These are phyloP conservation scores for Tetrapisispora taiwanensis DNA, from an alignment of 805 yeast genomes.

Conservation along the genomic window DNA sequence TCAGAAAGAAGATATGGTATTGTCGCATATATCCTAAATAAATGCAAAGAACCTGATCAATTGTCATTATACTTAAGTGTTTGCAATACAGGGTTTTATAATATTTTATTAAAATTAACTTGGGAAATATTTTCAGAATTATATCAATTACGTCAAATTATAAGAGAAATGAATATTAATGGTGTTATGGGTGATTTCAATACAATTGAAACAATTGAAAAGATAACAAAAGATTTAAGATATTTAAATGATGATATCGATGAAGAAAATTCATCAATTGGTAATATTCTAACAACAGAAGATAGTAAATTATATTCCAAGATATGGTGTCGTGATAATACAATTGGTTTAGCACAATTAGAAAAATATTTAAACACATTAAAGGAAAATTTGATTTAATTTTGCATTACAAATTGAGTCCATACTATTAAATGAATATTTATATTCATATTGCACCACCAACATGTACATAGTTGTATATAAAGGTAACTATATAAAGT, in stretches of 20 bases:
- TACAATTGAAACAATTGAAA: slow-evolving; percentile 21
- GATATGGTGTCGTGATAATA: slow-evolving; percentile 22
- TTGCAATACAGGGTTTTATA: slow-evolving; percentile 26
- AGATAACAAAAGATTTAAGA: slow-evolving; percentile 13
- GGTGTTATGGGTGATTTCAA: slow-evolving; percentile 25
- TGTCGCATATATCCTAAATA: slow-evolving; percentile 19
- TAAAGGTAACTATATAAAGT: neutral
- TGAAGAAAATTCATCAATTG: slow-evolving; percentile 5
- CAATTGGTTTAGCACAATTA: slow-evolving; percentile 11
- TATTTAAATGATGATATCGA: slow-evolving; percentile 19
- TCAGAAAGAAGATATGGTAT: slow-evolving; percentile 20
- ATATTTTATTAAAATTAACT: slow-evolving; percentile 18
- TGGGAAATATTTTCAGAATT: slow-evolving; percentile 25
- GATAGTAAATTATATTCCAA: slow-evolving; percentile 7
- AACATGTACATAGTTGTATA: too few species aligned
- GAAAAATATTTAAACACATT: slow-evolving; percentile 17
- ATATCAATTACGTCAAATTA: slow-evolving; percentile 11
- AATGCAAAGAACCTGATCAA: slow-evolving; percentile 20
- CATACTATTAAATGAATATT: too few species aligned
- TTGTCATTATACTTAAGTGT: slow-evolving; percentile 22
- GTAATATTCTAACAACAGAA: neutral
- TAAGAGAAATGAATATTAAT: slow-evolving; percentile 25
- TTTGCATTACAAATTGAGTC: too few species aligned
- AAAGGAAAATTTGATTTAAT: slow-evolving; percentile 11
- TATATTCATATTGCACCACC: too few species aligned